Conservation (phyloP, 2,329 filamentous ascomycete genomes). For the Alternaria atra region DNA sequence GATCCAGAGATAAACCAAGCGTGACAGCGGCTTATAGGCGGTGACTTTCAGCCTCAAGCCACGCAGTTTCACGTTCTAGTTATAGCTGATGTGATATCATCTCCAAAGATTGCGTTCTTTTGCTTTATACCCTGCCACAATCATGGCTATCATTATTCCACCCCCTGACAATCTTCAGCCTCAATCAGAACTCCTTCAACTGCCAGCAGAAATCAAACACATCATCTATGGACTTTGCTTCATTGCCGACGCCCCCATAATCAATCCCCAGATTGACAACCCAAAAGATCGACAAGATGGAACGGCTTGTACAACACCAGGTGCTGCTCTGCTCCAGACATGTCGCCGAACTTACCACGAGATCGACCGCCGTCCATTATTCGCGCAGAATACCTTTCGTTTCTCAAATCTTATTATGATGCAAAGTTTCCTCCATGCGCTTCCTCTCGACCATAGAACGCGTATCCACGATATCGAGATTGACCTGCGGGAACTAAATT, state of each 20-base stretch:
- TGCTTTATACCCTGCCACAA: background rate
- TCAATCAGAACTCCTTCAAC: constrained; percentile 43
- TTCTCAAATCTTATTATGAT: constrained; percentile 47
- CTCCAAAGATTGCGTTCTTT: background rate
- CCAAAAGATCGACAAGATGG: background rate
- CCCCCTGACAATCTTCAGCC: constrained; percentile 35
- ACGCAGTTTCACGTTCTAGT: background rate
- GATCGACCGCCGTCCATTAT: constrained; percentile 41
- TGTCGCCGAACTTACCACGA: constrained; percentile 49
- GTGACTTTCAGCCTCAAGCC: constrained; percentile 5
- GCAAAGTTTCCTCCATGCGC: constrained; percentile 38
- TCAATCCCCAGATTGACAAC: constrained; percentile 29
- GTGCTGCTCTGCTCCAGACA: constrained; percentile 46
- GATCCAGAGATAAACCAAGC: background rate
- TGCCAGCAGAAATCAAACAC: constrained; percentile 49
- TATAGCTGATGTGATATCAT: constrained; percentile 8
- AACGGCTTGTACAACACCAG: constrained; percentile 14
- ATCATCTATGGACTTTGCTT: constrained; percentile 44
- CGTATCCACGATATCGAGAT: constrained; percentile 49
- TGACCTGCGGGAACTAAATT: constrained; percentile 44
- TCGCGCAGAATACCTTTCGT: constrained; percentile 47
- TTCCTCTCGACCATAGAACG: constrained; percentile 30
- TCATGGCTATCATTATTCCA: constrained; percentile 20
- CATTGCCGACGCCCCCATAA: constrained; percentile 32
- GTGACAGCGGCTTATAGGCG: constrained; percentile 1